Conservation (phyloP, 2,329 filamentous ascomycete species). For the Aspergillus vadensis region DNA sequence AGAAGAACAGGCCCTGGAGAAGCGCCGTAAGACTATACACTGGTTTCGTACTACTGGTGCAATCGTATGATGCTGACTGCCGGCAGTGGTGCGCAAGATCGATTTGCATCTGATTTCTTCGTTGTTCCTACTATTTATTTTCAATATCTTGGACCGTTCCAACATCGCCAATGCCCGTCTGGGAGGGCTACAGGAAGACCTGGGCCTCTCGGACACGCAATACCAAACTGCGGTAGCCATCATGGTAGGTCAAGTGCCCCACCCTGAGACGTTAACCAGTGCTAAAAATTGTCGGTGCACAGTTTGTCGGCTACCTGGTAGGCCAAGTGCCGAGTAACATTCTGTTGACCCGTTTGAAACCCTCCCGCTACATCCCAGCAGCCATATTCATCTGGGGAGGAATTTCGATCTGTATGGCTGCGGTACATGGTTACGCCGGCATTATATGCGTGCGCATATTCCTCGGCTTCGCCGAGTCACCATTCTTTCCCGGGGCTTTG, state of each 20-base stretch:
- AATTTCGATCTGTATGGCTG: constrained; percentile 44
- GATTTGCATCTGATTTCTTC: constrained; percentile 19
- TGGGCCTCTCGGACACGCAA: constrained; percentile 58
- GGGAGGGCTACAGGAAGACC: constrained; percentile 64
- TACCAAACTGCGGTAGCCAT: constrained; percentile 67
- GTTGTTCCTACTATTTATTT: constrained; percentile 22
- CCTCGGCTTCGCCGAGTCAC: constrained; percentile 57
- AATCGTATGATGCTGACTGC: background rate
- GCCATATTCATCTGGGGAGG: constrained; percentile 23
- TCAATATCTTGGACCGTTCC: constrained; percentile 59
- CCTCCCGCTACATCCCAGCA: constrained; percentile 43
- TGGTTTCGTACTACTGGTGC: background rate
- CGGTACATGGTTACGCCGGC: constrained; percentile 16
- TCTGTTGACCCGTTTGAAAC: constrained; percentile 29
- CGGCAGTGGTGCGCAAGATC: constrained; percentile 21
- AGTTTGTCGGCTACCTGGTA: constrained; percentile 48
- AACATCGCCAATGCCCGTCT: constrained; percentile 69
- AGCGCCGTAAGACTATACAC: background rate
- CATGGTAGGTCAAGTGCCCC: constrained; percentile 49
- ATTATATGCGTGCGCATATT: constrained; percentile 31
- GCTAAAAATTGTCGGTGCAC: background rate
- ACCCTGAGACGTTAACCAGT: background rate
- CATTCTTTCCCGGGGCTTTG: constrained; percentile 54
- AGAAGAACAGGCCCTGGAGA: constrained; percentile 3
- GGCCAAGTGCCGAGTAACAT: constrained; percentile 50